Evolutionary conservation across 2,329 filamentous ascomycete species (phyloP).

Genomic region (Neocucurbitaria cava): DNA sequence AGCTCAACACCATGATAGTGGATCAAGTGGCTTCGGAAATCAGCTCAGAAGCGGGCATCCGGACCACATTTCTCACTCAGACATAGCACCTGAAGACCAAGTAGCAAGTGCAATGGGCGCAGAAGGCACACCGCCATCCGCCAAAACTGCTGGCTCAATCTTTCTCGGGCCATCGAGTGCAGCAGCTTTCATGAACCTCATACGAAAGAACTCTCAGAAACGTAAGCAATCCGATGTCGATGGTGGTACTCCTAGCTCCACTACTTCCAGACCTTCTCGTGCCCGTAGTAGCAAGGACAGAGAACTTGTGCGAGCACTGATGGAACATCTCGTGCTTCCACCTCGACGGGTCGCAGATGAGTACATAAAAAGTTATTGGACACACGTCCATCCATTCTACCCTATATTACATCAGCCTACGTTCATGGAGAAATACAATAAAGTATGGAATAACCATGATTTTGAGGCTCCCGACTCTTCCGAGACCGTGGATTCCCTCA

Average conservation of each 20-base stretch:
- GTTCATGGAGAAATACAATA: constrained; percentile 3
- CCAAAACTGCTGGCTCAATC: background rate
- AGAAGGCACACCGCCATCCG: constrained; percentile 2
- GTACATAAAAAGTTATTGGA: constrained; percentile 7
- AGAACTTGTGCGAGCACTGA: background rate
- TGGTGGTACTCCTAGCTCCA: background rate
- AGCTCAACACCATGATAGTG: background rate
- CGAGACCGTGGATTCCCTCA: constrained; percentile 3
- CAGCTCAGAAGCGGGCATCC: background rate
- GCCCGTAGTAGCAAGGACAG: background rate
- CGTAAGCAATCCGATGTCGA: background rate
- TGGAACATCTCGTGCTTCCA: constrained; percentile 7
- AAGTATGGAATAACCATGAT: background rate
- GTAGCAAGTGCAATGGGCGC: constrained; percentile 3
- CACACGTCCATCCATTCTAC: constrained; percentile 8
- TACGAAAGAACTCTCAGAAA: background rate
- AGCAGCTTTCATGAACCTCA: constrained; percentile 10
- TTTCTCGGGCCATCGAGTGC: constrained; percentile 10
- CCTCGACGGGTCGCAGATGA: constrained; percentile 5
- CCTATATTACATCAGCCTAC: constrained; percentile 8
- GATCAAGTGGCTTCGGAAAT: background rate
- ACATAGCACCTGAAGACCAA: background rate
- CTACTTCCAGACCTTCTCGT: background rate
- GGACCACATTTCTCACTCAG: background rate
- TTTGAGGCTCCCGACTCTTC: background rate